Percentiles rank a stretch among this genome's conserved stretches.
phyloP scores from a whole-genome alignment of 768 basidiomycete species.

The Suillus weaverae region DNA sequence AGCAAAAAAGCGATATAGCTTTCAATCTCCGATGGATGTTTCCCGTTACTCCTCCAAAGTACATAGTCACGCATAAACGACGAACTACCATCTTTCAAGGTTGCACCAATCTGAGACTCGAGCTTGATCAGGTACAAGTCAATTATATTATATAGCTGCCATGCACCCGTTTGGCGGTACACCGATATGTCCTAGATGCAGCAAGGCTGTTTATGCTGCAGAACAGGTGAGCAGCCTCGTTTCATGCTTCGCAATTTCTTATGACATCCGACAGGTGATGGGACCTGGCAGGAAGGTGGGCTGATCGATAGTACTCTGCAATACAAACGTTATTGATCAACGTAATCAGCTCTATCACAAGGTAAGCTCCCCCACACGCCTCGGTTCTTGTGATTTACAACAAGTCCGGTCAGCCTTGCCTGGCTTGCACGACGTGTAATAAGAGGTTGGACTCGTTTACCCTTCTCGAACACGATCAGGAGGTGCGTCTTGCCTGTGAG shows the following conservation, averaged over 20 bases:
- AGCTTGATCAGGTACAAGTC: not conserved
- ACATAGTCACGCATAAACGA: not conserved
- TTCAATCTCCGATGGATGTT: constrained; percentile 43
- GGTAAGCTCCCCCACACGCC: constrained; percentile 35
- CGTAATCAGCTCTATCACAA: constrained; percentile 74
- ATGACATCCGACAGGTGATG: constrained; percentile 53
- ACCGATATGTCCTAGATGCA: constrained; percentile 71
- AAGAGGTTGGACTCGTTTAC: constrained; percentile 77
- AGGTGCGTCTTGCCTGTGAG: constrained; percentile 49
- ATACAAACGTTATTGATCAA: constrained; percentile 2
- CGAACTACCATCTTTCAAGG: not conserved
- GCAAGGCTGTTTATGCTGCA: constrained; percentile 80
- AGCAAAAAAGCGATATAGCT: constrained; percentile 21
- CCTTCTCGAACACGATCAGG: constrained; percentile 79
- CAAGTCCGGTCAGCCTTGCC: constrained; percentile 58
- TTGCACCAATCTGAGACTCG: not conserved
- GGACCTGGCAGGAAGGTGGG: constrained; percentile 87
- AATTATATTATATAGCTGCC: constrained; percentile 8
- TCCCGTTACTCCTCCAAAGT: not conserved
- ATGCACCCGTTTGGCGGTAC: constrained; percentile 78
- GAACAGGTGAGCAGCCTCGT: constrained; percentile 61
- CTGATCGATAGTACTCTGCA: constrained; percentile 7
- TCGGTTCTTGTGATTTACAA: constrained; percentile 9
- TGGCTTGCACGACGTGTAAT: constrained; percentile 73
- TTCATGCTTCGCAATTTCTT: constrained; percentile 1